Evolutionary conservation across 345 rosid species (phyloP).

Genomic region (Cardiospermum halicacabum): DNA sequence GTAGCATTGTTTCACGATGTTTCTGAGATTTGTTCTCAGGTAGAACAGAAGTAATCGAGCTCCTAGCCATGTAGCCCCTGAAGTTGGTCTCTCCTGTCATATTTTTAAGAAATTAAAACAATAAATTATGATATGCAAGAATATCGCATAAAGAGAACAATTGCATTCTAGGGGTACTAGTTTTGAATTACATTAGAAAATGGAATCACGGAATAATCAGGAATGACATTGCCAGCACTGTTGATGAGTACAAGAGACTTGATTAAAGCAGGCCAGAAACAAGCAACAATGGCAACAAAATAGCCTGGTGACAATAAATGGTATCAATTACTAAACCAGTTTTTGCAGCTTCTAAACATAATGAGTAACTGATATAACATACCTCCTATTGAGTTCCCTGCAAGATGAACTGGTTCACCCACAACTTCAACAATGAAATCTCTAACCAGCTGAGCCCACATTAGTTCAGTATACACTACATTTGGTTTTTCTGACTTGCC

Average conservation of each 20-base stretch:
- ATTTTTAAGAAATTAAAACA: not conserved
- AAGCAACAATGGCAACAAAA: slow-evolving; percentile 53
- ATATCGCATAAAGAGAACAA: not conserved
- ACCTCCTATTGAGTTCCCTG: slow-evolving; percentile 94
- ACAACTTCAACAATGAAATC: slow-evolving; percentile 77
- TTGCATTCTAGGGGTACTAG: not conserved
- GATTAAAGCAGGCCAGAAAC: slow-evolving; percentile 66
- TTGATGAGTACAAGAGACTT: slow-evolving; percentile 69
- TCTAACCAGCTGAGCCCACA: slow-evolving; percentile 84
- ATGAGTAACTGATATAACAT: slow-evolving; percentile 17
- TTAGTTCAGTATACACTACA: slow-evolving; percentile 68
- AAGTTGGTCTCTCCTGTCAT: slow-evolving; percentile 58
- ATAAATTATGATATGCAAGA: not conserved
- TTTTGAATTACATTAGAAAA: slow-evolving; percentile 42
- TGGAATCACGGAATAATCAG: slow-evolving; percentile 42
- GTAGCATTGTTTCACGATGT: slow-evolving; percentile 61
- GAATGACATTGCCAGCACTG: slow-evolving; percentile 70
- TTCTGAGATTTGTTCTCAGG: slow-evolving; percentile 50
- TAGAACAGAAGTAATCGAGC: slow-evolving; percentile 60
- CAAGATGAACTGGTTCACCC: slow-evolving; percentile 74
- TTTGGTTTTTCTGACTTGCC: slow-evolving; percentile 95
- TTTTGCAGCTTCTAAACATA: not conserved
- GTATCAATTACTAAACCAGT: slow-evolving; percentile 11
- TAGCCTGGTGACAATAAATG: slow-evolving; percentile 47
- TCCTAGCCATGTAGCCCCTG: slow-evolving; percentile 54